Evolutionary conservation across 2,329 filamentous ascomycete species (phyloP).

Genomic region (Sarocladium kiliense): DNA sequence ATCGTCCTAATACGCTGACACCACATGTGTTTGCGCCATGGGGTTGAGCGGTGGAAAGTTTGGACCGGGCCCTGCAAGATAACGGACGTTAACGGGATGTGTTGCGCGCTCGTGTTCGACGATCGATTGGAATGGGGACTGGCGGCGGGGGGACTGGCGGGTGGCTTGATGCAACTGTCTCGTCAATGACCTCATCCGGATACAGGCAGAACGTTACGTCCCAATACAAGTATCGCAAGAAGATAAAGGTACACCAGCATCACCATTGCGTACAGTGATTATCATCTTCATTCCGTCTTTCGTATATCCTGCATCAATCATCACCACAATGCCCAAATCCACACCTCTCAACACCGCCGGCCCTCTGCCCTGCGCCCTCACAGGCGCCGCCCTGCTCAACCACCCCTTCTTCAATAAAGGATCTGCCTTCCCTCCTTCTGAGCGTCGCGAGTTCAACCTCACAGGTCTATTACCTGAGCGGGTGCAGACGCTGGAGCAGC

Average conservation of each 20-base stretch:
- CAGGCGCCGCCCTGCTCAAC: slow-evolving; percentile 29
- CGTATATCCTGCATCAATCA: background rate
- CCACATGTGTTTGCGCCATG: too few species aligned
- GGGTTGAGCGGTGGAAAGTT: too few species aligned
- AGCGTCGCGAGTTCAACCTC: slow-evolving; percentile 65
- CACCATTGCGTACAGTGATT: too few species aligned
- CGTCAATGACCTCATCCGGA: background rate
- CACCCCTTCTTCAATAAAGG: slow-evolving; percentile 66
- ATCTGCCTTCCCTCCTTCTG: slow-evolving; percentile 66
- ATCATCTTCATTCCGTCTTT: background rate
- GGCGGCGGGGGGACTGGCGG: background rate
- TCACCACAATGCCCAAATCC: slow-evolving; percentile 21
- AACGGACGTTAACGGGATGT: too few species aligned
- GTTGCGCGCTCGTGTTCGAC: too few species aligned
- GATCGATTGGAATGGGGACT: background rate
- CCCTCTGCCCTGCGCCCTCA: slow-evolving; percentile 30
- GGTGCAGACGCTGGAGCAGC: slow-evolving; percentile 71
- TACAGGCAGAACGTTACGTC: background rate
- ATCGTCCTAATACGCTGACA: too few species aligned
- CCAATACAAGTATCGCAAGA: too few species aligned
- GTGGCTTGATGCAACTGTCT: background rate
- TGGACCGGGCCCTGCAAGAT: too few species aligned
- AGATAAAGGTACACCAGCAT: too few species aligned
- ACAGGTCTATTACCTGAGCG: slow-evolving; percentile 67
- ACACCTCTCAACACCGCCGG: slow-evolving; percentile 30